Percentiles rank a stretch among this genome's conserved stretches.
phyloP scores from a whole-genome alignment of 345 rosid species.

The Camelina neglecta region DNA sequence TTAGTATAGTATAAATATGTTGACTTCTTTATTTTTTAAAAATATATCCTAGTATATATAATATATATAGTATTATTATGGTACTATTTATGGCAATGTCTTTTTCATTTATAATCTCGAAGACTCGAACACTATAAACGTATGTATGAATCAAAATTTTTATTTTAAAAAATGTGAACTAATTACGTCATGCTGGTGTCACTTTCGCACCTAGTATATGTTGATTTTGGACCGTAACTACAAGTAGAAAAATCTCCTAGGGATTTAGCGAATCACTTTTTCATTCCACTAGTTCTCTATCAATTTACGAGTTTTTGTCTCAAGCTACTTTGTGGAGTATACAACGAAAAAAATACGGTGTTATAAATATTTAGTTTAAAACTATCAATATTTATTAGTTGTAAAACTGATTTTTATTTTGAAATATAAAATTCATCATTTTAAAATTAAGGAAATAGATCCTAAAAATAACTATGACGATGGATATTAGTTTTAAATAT shows the following conservation, averaged over 20 bases:
- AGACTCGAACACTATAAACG: not conserved
- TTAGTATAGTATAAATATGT: not conserved
- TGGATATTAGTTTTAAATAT: not conserved
- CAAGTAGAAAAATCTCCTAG: conserved; percentile 22
- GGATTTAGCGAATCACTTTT: conserved; percentile 38
- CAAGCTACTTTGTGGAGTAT: not conserved
- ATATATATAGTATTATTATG: not conserved
- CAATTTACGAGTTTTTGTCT: conserved; percentile 25
- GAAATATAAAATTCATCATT: not conserved
- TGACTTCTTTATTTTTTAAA: not conserved
- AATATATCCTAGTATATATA: not conserved
- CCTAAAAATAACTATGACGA: not conserved
- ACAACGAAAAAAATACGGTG: not conserved
- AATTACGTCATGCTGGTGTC: conserved; percentile 37
- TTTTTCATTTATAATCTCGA: not conserved
- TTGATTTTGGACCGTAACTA: conserved; percentile 12
- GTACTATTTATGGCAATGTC: not conserved
- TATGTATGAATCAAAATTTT: not conserved
- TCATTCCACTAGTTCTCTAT: conserved; percentile 28
- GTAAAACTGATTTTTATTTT: not conserved
- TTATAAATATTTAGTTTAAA: not conserved
- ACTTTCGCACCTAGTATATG: conserved; percentile 21
- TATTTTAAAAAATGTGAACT: not conserved
- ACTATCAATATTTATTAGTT: not conserved
- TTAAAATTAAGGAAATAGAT: not conserved